Evolutionary conservation across 2,329 filamentous ascomycete genomes (phyloP).

Genomic region (Sporothrix globosa): DNA sequence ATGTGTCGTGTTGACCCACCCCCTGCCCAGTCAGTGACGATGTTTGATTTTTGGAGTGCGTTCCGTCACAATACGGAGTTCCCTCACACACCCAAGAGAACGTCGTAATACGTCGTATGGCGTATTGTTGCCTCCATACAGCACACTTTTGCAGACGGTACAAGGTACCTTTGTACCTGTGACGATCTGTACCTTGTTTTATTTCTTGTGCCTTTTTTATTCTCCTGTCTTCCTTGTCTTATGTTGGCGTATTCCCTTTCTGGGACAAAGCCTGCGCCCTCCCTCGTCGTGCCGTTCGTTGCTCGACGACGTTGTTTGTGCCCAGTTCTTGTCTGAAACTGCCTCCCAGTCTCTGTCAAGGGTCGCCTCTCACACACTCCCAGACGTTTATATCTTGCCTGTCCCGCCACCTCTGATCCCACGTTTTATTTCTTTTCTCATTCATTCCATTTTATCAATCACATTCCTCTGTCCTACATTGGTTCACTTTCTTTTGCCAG

Average conservation of each 20-base stretch:
- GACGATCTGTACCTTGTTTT: conserved; percentile 23
- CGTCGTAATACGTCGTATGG: no score
- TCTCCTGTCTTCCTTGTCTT: conserved; percentile 4
- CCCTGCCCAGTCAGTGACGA: conserved; percentile 25
- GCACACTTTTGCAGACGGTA: neutral
- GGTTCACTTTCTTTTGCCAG: neutral
- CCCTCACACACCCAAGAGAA: no score
- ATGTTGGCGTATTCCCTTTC: conserved; percentile 14
- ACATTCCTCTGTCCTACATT: conserved; percentile 18
- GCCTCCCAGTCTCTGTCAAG: conserved; percentile 11
- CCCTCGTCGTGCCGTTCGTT: conserved; percentile 7
- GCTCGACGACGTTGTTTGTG: conserved; percentile 1
- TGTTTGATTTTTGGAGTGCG: neutral
- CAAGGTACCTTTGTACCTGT: conserved; percentile 15
- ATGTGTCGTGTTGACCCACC: neutral
- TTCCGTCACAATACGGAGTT: conserved; percentile 6
- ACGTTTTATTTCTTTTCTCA: neutral
- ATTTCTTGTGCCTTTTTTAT: neutral
- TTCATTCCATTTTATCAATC: conserved; percentile 21
- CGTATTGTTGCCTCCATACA: no score
- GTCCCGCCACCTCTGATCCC: neutral
- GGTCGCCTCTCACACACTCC: neutral
- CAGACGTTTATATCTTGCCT: conserved; percentile 22
- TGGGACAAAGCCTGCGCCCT: conserved; percentile 17
- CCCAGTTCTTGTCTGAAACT: conserved; percentile 23